Evolutionary conservation across 1,284 basidiomycete genomes (phyloP).

Genomic region (Ustilago hordei): DNA sequence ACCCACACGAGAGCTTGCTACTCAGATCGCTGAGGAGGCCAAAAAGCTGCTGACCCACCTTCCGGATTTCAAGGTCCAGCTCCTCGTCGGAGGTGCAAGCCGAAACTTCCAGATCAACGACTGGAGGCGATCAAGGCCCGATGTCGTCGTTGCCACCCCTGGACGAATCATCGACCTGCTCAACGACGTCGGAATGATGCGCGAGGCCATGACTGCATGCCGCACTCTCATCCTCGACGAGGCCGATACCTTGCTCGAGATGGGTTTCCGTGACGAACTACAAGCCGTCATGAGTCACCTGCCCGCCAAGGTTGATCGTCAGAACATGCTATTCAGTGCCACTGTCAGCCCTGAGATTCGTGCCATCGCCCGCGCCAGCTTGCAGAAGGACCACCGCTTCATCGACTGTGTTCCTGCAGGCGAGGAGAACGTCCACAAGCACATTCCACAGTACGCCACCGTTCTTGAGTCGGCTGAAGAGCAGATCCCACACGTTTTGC

Average conservation of each 20-base stretch:
- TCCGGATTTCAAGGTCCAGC: slow-evolving; percentile 72
- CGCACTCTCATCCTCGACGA: slow-evolving; percentile 91
- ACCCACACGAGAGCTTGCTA: slow-evolving; percentile 93
- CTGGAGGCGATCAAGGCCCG: slow-evolving; percentile 77
- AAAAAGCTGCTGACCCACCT: slow-evolving; percentile 78
- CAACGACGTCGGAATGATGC: slow-evolving; percentile 66
- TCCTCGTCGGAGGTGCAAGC: slow-evolving; percentile 84
- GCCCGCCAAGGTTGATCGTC: slow-evolving; percentile 78
- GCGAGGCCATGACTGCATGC: slow-evolving; percentile 65
- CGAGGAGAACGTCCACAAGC: slow-evolving; percentile 78
- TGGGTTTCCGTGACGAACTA: slow-evolving; percentile 94
- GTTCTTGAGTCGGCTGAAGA: slow-evolving; percentile 77
- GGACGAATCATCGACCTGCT: slow-evolving; percentile 88
- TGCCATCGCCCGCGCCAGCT: slow-evolving; percentile 73
- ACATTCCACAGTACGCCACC: slow-evolving; percentile 87
- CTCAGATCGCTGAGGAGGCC: slow-evolving; percentile 91
- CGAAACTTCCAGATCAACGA: slow-evolving; percentile 78
- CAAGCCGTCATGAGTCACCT: slow-evolving; percentile 79
- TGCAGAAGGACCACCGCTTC: slow-evolving; percentile 76
- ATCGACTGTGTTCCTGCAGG: slow-evolving; percentile 75
- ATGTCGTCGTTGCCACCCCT: slow-evolving; percentile 92
- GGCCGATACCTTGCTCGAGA: slow-evolving; percentile 92
- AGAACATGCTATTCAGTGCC: slow-evolving; percentile 96
- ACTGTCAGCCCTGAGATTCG: slow-evolving; percentile 74
- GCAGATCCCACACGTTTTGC: slow-evolving; percentile 83